Evolutionary conservation across 306 rosid species (phyloP), one percentile per base, ranked within the genome.

Genomic region (Hippophae tibetana): DNA sequence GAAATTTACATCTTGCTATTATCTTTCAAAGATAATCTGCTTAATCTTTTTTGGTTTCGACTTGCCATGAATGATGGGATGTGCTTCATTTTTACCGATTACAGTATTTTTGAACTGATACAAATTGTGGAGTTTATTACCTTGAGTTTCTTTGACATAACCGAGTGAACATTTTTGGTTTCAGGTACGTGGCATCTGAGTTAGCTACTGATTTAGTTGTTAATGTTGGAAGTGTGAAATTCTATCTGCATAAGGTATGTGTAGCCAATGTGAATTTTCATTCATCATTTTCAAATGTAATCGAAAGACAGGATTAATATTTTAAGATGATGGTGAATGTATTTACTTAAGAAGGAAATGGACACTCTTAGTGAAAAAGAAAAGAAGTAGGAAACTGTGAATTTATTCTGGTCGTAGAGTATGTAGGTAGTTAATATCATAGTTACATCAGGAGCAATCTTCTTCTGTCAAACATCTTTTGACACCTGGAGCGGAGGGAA

Each of bases 221-320:
- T 63, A 84, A 81, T 54, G 82, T 87, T 48, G 86, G 94, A 56
- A 82, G 82, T 42, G 85, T 82, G 49, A 86, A 81, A 65, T 90
- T 90, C 76, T 82, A 79, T 77, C 80, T 90, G 54, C 97, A 87
- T n/a, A 90, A 90, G 97, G 97, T 90, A 81, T 72, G 69, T 51
- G 62, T 57, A 64, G 67, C 62, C 54, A 59, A 66, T 61, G 52
- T 31, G 5, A 31, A 1, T 31, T 31, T 31, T 31, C 3, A 31
- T 31, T 31, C 5, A 31, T 31, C 38, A 31, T 31, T 31, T 31
- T 31, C 38, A 31, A 31, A 31, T 31, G 5, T 31, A 2, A 4
- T 31, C 23, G 38, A 31, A 31, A 4, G 38, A 31, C 5, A 31
- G 38, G 38, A 31, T 31, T 31, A 31, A 31, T 31, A 31, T 31